These are phyloP conservation scores for Exsudoporus frostii DNA, from an alignment of 768 basidiomycete genomes.

Conservation along the genomic window DNA sequence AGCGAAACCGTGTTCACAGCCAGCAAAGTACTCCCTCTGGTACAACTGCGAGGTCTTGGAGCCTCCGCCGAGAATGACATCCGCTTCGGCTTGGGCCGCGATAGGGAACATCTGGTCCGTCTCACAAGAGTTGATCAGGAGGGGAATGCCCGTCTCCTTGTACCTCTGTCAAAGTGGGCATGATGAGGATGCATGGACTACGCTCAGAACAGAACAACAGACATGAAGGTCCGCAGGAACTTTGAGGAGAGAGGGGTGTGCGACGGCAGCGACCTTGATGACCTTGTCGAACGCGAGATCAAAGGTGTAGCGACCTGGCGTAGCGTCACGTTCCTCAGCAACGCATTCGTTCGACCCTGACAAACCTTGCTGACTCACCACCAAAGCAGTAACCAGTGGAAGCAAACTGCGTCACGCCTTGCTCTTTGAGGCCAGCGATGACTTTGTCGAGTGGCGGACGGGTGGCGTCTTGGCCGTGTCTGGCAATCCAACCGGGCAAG, in stretches of 20 bases:
- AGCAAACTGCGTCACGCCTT: slow-evolving; percentile 56
- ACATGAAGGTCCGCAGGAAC: slow-evolving; percentile 55
- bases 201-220: neutral
- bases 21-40: slow-evolving; percentile 25
- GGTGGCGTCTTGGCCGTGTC: slow-evolving; percentile 39
- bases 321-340: neutral
- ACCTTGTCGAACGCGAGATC: slow-evolving; percentile 43
- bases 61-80: slow-evolving; percentile 46
- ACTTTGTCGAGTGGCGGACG: slow-evolving; percentile 55
- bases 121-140: slow-evolving; percentile 68
- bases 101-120: slow-evolving; percentile 49
- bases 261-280: slow-evolving; percentile 37
- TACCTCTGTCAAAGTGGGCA: slow-evolving; percentile 42
- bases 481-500: slow-evolving; percentile 35
- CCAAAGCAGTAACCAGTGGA: slow-evolving; percentile 72
- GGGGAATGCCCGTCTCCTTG: slow-evolving; percentile 45
- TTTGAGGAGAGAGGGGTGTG: slow-evolving; percentile 47
- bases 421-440: slow-evolving; percentile 50
- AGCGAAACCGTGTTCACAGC: slow-evolving; percentile 55
- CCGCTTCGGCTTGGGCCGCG: slow-evolving; percentile 43
- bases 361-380: slow-evolving; percentile 33
- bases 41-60: slow-evolving; percentile 44
- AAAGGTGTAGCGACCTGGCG: slow-evolving; percentile 40
- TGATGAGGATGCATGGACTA: neutral
- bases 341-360: neutral